Conservation (phyloP, 768 basidiomycete genomes). For the Tubosaeta brunneosetosa region DNA sequence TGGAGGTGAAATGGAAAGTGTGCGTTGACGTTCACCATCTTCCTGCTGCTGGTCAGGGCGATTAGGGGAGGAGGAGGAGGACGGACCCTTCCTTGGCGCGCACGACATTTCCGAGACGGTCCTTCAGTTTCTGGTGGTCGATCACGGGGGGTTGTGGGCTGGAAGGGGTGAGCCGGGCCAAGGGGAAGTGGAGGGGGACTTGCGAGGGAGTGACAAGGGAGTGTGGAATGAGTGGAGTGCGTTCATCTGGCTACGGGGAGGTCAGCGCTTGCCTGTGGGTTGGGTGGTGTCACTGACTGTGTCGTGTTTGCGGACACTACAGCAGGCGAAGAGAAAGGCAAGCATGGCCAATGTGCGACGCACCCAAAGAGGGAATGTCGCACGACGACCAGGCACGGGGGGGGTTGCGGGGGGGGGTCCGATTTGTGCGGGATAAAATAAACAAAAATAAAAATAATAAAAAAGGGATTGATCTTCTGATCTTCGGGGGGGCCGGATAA, state of each 20-base stretch:
- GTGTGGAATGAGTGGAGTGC: constrained; percentile 27
- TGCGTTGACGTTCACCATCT: constrained; percentile 67
- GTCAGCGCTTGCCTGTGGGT: constrained; percentile 2
- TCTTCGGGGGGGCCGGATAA: constrained; percentile 27
- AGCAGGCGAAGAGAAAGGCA: constrained; percentile 26
- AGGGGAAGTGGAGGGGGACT: constrained; percentile 3
- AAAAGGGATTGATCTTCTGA: constrained; percentile 27
- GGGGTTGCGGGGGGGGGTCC: constrained; percentile 24
- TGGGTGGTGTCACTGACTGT: constrained; percentile 8
- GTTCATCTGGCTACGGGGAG: constrained; percentile 16
- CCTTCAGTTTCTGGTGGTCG: constrained; percentile 49
- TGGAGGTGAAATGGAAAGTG: constrained; percentile 57
- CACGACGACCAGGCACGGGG: constrained; percentile 30
- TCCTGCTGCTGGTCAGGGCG: constrained; percentile 34
- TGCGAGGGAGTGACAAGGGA: constrained; percentile 23
- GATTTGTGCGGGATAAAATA: constrained; percentile 23
- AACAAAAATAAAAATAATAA: constrained; percentile 4
- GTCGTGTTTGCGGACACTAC: constrained; percentile 20
- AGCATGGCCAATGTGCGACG: constrained; percentile 18
- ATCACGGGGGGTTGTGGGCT: constrained; percentile 33
- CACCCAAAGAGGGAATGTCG: constrained; percentile 9
- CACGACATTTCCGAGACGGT: constrained; percentile 51
- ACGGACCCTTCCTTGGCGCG: constrained; percentile 58
- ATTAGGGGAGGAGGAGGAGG: not conserved
- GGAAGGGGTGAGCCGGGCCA: not conserved